These are phyloP conservation scores for Cyclaneusma minus DNA, from an alignment of 2,329 filamentous ascomycete genomes.

Conservation along the genomic window DNA sequence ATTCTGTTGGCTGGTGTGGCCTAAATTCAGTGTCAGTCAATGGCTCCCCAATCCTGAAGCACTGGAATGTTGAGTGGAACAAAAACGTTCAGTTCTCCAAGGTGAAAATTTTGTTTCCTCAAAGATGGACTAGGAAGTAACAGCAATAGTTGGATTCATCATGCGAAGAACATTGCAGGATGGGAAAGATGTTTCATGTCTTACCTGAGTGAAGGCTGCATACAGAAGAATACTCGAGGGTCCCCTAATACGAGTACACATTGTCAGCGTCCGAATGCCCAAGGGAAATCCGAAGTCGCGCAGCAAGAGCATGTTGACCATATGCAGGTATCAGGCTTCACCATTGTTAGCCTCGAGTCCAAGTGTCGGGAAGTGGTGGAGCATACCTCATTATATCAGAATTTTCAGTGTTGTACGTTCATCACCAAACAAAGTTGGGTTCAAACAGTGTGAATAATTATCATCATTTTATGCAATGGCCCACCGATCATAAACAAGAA, in stretches of 20 bases:
- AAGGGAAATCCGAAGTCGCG: conserved; percentile 2
- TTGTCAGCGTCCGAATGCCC: conserved; percentile 10
- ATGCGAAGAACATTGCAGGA: conserved; percentile 9
- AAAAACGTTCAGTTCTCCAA: conserved; percentile 27
- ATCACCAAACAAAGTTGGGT: conserved; percentile 17
- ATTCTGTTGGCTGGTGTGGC: no score
- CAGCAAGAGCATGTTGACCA: conserved; percentile 11
- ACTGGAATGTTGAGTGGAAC: neutral
- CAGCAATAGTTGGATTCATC: conserved; percentile 20
- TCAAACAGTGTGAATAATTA: conserved; percentile 28
- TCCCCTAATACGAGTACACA: conserved; percentile 7
- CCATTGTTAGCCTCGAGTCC: conserved; percentile 6
- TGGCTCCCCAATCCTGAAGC: neutral
- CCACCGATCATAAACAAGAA: conserved; percentile 4
- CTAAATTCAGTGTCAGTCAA: neutral
- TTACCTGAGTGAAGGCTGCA: conserved; percentile 5
- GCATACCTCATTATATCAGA: conserved; percentile 30
- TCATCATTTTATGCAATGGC: conserved; percentile 22
- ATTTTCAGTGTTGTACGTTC: conserved; percentile 22
- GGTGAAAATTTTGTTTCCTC: conserved; percentile 21
- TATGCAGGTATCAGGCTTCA: conserved; percentile 18
- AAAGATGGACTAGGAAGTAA: conserved; percentile 19
- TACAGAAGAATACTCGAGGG: conserved; percentile 2
- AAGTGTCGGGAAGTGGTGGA: neutral
- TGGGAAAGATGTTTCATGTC: conserved; percentile 1